Base-by-base conservation (phyloP, 2,329 filamentous ascomycete species). In the Penicillium sp. region DNA sequence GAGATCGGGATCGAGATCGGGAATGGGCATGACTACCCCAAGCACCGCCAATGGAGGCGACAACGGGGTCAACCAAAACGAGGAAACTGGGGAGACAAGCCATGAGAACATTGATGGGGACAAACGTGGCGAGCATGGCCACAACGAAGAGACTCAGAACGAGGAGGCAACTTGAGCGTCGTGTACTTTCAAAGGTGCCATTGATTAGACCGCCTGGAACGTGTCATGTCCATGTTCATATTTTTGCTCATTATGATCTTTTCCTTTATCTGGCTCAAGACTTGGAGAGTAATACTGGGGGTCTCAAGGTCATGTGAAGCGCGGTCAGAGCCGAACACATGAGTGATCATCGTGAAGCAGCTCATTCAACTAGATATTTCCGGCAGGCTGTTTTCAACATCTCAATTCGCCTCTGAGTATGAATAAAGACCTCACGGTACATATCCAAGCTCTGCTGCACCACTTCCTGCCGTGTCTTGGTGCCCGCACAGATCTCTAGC, bases 401-500 rank as follows among this genome's bases (percentile, higher is more conserved):
- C 36, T 85, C 81, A 50, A 96, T 82, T 67, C 89, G 86, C 68
- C 88, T 84, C 63, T 86, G 83, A 1, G 90, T 92, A 65, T 92
- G 88, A 62, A 87, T 78, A 73, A 92, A 99, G 13, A 96, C 90
- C 47, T 86, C 84, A 45, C 87, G 85, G 70, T 97, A 99, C 76
- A 94, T 90, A 54, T 86, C 82, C 50, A 99, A 77, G 68, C 88
- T 96, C 70, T 95, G 87, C 48, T 85, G 80, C 38, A 99, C 81
- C 42, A 99, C 89, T 18, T 83, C 81, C 48, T 82, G 80, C 64
- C 84, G 87, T 30, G 86, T 89, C 58, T 85, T 88, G 46, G 83
- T 85, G 24, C 94, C 94, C 53, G 92, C 91, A 73, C 94, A 97
- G 51, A 99, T 96, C 51, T 89, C 90, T 69, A 92, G 94, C 92